A percentile compares a stretch with the other conserved stretches of the same genome.
Evolutionary conservation across 768 basidiomycete genomes (phyloP).

Genomic region (Hemileccinum impolitum): DNA sequence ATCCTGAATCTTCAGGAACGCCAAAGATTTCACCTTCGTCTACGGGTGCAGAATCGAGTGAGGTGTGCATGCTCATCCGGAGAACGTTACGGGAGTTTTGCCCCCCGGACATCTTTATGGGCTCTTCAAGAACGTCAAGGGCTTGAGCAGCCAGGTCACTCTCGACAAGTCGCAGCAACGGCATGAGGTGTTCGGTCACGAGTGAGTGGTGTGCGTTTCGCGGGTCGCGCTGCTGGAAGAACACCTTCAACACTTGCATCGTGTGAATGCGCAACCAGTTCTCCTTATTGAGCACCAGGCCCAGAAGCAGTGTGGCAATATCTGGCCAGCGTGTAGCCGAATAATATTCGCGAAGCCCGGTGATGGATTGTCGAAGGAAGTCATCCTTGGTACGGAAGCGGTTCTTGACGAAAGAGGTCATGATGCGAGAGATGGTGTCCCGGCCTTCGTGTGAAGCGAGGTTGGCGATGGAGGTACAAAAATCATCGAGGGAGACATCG

Average conservation of each 20-base stretch:
- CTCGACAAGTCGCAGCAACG: slow-evolving; percentile 82
- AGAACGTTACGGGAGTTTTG: slow-evolving; percentile 82
- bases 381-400: slow-evolving; percentile 92
- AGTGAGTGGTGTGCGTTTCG: slow-evolving; percentile 68
- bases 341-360: slow-evolving; percentile 84
- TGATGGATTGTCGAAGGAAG: slow-evolving; percentile 86
- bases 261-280: slow-evolving; percentile 78
- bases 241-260: slow-evolving; percentile 84
- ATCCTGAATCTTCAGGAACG: slow-evolving; percentile 77
- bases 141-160: slow-evolving; percentile 83
- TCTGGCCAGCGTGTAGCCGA: slow-evolving; percentile 72
- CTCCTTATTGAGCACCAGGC: slow-evolving; percentile 79
- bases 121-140: slow-evolving; percentile 91
- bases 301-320: slow-evolving; percentile 80
- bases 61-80: slow-evolving; percentile 83
- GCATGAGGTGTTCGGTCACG: slow-evolving; percentile 88
- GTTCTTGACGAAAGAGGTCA: slow-evolving; percentile 82
- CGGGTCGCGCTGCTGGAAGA: slow-evolving; percentile 84
- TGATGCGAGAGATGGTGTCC: slow-evolving; percentile 80
- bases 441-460: slow-evolving; percentile 73
- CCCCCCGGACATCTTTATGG: slow-evolving; percentile 73
- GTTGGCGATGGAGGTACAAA: slow-evolving; percentile 68
- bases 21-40: slow-evolving; percentile 78
- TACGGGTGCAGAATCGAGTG: slow-evolving; percentile 40
- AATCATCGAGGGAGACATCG: slow-evolving; percentile 59